Base-by-base conservation (phyloP, 2,329 filamentous ascomycete genomes). In the Blumeria hordei region DNA sequence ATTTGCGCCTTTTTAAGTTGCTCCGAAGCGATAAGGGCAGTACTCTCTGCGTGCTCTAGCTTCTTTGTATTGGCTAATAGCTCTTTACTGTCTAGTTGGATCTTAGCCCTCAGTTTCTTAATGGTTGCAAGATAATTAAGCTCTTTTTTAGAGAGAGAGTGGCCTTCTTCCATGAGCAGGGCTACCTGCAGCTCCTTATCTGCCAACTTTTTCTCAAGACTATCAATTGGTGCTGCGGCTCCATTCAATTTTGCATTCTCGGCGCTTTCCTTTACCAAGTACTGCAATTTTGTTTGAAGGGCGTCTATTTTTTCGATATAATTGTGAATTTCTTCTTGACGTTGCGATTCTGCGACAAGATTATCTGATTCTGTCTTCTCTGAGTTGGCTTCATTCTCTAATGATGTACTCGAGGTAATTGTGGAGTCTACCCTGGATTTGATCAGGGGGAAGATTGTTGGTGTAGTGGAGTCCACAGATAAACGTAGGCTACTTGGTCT, bases 171-270 rank as follows among this genome's bases (percentile, higher is more conserved):
- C 73, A 98, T 84, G 11, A 98, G 71, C 50, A 88, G 71, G 2
- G 88, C 86, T 62, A 96, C 93, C 65, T 85, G 85, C 62, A 90
- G 81, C 62, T 96, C 88, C 64, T 88, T 94, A 63, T 94, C 88
- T 0, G 86, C 84, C 12, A 96, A 67, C 64, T 85, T 88, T 66
- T 82, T 85, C 60, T 94, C 85, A 1, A 73, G 56, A 55, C 80
- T 85, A 6, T 83, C 83, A 0, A 76, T 65, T 1, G 76, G 70
- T 0, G 83, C 78, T 28, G 74, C 70, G n/a, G 74, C 69, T 2
- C 78, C 80, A 6, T 80, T 75, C 60, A 79, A 77, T 63, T 81
- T 83, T 1, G 92, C 86, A 0, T 81, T 74, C 35, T 88, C 82
- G 0, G 83, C 78, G 11, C 85, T 81, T 63, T 88, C 84, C 58